These are phyloP conservation scores for Xylaria flabelliformis DNA, from an alignment of 495 filamentous ascomycete genomes.

Conservation along the genomic window DNA sequence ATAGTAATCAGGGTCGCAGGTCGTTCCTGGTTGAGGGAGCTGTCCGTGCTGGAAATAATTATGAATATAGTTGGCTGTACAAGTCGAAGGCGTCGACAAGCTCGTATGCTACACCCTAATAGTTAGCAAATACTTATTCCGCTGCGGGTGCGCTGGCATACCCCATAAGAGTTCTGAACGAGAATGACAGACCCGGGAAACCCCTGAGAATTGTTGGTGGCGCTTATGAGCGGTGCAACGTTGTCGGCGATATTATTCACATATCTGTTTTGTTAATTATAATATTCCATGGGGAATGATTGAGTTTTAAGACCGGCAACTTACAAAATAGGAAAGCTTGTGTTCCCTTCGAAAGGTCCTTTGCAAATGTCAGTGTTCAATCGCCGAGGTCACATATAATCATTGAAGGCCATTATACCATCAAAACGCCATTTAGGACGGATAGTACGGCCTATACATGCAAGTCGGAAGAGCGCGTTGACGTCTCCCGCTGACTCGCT, in stretches of 20 bases:
- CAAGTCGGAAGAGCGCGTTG: slow-evolving; percentile 62
- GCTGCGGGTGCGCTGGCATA: slow-evolving; percentile 28
- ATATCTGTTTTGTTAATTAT: slow-evolving; percentile 34
- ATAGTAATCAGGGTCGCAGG: slow-evolving; percentile 43
- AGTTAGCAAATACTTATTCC: slow-evolving; percentile 4
- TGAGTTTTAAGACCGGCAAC: not conserved
- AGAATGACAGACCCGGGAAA: slow-evolving; percentile 62
- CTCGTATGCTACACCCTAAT: slow-evolving; percentile 40
- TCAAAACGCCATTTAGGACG: slow-evolving; percentile 64
- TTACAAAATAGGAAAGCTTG: slow-evolving; percentile 56
- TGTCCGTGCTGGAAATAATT: slow-evolving; percentile 46
- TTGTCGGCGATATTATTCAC: slow-evolving; percentile 64
- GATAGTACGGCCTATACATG: slow-evolving; percentile 64
- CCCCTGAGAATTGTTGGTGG: slow-evolving; percentile 54
- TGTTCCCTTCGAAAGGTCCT: slow-evolving; percentile 56
- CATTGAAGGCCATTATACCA: slow-evolving; percentile 35
- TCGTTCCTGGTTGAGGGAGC: slow-evolving; percentile 39
- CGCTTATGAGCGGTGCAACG: slow-evolving; percentile 59
- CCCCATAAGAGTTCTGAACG: slow-evolving; percentile 60
- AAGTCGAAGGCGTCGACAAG: slow-evolving; percentile 42
- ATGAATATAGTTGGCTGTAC: slow-evolving; percentile 44
- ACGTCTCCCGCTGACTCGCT: slow-evolving; percentile 62
- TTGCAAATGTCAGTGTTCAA: slow-evolving; percentile 10
- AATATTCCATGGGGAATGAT: not conserved
- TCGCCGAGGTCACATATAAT: not conserved